Percentiles rank a stretch among this genome's conserved stretches.
These are phyloP conservation scores for Lunasporangiospora selenospora DNA, from an alignment of 192 early-diverging fungal genomes.

Conservation along the genomic window DNA sequence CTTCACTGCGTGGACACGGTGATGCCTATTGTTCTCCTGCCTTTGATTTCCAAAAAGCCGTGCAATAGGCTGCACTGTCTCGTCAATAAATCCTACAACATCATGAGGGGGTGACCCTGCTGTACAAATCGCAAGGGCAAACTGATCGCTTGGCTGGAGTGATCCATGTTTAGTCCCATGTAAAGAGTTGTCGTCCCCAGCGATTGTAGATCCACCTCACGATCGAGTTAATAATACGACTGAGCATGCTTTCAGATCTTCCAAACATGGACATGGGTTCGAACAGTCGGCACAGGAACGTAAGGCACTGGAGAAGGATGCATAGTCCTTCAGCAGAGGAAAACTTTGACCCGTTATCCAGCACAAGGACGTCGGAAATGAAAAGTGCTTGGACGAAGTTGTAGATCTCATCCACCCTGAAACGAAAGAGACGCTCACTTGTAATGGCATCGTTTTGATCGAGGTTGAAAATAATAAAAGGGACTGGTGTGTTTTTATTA, in stretches of 20 bases:
- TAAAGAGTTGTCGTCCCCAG: not conserved
- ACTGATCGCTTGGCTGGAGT: conserved; percentile 4
- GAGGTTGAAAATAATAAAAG: not conserved
- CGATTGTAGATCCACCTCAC: conserved; percentile 6
- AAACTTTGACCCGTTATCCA: conserved; percentile 5
- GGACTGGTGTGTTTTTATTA: not conserved
- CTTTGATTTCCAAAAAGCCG: not conserved
- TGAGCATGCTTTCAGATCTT: conserved; percentile 9
- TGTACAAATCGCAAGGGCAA: not conserved
- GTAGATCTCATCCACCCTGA: conserved; percentile 4
- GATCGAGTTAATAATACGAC: not conserved
- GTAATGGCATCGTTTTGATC: not conserved
- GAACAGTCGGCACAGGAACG: conserved; percentile 2
- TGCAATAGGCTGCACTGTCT: conserved; percentile 1
- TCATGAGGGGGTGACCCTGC: not conserved
- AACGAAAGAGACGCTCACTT: conserved; percentile 1
- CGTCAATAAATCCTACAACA: conserved; percentile 6
- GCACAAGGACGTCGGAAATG: not conserved
- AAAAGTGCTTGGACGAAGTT: not conserved
- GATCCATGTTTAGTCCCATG: conserved; percentile 4
- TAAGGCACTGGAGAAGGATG: conserved; percentile 3
- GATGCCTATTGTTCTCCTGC: conserved; percentile 5
- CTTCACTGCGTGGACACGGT: conserved; percentile 6
- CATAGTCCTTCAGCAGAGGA: not conserved
- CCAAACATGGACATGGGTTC: conserved; percentile 10